Evolutionary conservation across 768 basidiomycete genomes (phyloP), one percentile per base, ranked within the genome.

Genomic region (Pulveroboletus sp.): DNA sequence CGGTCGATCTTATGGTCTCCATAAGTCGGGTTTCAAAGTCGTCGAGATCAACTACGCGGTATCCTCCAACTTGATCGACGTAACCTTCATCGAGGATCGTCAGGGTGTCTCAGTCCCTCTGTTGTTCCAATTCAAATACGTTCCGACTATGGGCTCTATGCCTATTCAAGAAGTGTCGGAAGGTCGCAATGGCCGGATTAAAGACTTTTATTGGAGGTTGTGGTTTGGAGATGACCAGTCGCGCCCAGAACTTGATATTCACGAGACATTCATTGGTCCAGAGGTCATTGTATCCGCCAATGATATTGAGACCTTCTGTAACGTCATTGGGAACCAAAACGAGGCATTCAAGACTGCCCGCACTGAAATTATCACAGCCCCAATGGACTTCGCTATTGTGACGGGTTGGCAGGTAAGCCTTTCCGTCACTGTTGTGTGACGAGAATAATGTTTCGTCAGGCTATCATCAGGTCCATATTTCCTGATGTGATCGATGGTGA

Each of bases 391-490:
- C 60, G 92, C 94, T 24, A 99, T 99, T 62, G 95, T 98, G 44
- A 86, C 93, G 36, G 94, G 95, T 40, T 99, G 96, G 96, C 84
- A 95, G 86, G 93, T 93, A 65, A 53, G 86, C 70, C 45, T 36
- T 21, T 27, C 38, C 27, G 49, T 24, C 33, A 21, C 1, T 41
- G 15, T 48, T 37, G 13, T 24, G 15, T 32, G 8, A 27, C 33
- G 18, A n/a, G 48, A 31, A 58, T 51, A 4, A 61, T 40, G 27
- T 46, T 57, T n/a, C 31, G 48, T 0, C 57, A 95, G 93, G 89
- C 94, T n/a, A 98, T 99, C 71, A 99, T 98, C 88, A 92, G 89
- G 68, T 84, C 93, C 1, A 95, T 98, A 70, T 99, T 99, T 83
- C 96, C 96, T 6, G 66, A 77, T 11, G 70, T 81, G 10, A 91